Base-by-base conservation (phyloP, 164 flowering plant genomes). In the Berberis vulgaris region DNA sequence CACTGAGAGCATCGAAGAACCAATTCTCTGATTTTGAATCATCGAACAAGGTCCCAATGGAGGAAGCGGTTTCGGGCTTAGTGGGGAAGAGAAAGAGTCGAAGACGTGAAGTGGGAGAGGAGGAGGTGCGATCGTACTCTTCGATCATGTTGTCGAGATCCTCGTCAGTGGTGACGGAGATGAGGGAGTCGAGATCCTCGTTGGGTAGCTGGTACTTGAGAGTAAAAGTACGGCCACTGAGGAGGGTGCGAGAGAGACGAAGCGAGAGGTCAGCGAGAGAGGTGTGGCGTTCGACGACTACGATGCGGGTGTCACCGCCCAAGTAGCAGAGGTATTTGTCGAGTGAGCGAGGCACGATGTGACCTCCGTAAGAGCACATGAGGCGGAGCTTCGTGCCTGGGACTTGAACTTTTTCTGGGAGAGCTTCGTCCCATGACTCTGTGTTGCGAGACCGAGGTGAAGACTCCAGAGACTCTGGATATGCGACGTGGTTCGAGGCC, bases 131-230 rank as follows among this genome's bases (percentile, higher is more conserved):
- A 61, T 93, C 98, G 72, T 88, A 88, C 69, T 93, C 98, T 6
- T 93, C 97, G 68, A 93, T 77, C 98, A 93, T 90, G 81, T 93
- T 93, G 43, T 93, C 96, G 2, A 93, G 80, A 69, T 93, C 98
- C 49, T 93, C 97, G 53, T 90, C 97, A 60, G 89, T 85, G 45
- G 97, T 76, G 61, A 93, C 89, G 11, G 98, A 83, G 72, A 93
- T 87, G 10, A 93, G 76, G 2, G 96, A 88, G 57, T 93, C 98
- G 1, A 93, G 78, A 69, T 93, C 98, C 61, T 90, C 97, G 77
- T 74, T 79, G 8, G 98, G 98, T 3, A 93, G 86, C 79, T 88
- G 97, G 70, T 93, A 90, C 67, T 88, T 88, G 61, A 93, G 73
- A 5, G 81, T 68, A 61, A 93, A 93, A 5, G 84, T 41, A 1